These are phyloP conservation scores for Brassica carinata DNA, from an alignment of 345 rosid genomes.

Conservation along the genomic window DNA sequence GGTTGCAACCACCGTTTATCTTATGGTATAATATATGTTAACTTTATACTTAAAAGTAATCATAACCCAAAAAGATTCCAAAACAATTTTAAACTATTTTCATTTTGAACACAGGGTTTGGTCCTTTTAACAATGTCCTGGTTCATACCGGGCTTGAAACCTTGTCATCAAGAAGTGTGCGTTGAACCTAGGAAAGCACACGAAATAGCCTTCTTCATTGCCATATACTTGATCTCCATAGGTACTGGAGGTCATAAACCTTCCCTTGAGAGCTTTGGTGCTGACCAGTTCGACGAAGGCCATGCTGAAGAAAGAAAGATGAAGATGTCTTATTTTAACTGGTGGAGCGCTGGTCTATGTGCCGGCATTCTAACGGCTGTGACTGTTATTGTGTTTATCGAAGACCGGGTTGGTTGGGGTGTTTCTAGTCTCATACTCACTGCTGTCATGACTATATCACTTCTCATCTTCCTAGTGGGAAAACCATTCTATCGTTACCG, in stretches of 20 bases:
- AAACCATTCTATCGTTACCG: conserved; percentile 72
- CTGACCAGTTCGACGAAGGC: conserved; percentile 89
- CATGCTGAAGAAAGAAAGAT: conserved; percentile 68
- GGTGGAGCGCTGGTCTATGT: conserved; percentile 86
- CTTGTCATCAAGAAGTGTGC: conserved; percentile 61
- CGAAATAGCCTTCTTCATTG: conserved; percentile 65
- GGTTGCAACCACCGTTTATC: conserved; percentile 56
- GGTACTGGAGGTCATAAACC: conserved; percentile 99
- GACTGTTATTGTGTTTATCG: conserved; percentile 67
- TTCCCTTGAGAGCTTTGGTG: conserved; percentile 92
- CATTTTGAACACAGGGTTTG: conserved; percentile 61
- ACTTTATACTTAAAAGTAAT: neutral
- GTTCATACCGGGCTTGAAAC: conserved; percentile 67
- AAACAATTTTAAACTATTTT: neutral
- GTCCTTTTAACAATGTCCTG: conserved; percentile 67
- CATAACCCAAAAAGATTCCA: neutral
- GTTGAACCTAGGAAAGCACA: conserved; percentile 63
- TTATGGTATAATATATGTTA: conserved; percentile 50
- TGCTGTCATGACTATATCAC: conserved; percentile 58
- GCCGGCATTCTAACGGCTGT: conserved; percentile 73
- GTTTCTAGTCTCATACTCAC: conserved; percentile 62
- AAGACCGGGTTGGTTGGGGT: conserved; percentile 87
- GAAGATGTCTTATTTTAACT: conserved; percentile 90
- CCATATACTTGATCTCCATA: conserved; percentile 79
- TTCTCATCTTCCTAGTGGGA: conserved; percentile 64